Base-by-base conservation (phyloP, 2,329 filamentous ascomycete species). In the Ascochyta rabiei region DNA sequence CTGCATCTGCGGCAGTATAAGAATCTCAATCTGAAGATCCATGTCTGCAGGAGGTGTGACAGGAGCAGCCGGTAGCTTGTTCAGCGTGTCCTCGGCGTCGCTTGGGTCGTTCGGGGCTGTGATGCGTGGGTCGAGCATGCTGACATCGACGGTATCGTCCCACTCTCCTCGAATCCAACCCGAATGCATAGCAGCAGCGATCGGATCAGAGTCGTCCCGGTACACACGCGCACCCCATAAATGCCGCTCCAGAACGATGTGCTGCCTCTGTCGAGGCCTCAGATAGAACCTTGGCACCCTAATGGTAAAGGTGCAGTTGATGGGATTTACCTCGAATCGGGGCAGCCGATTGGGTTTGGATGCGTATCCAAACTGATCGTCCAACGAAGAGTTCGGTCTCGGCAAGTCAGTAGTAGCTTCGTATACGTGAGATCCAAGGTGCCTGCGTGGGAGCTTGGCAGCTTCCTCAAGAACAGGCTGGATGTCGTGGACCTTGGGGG, bases 181-280 rank as follows among this genome's bases (percentile, higher is more conserved):
- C 1, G 88, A 87, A 73, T 99, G 95, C 40, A 99, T 93, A 56
- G 93, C 93, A 2, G 93, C 93, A 0, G 92, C 93, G 21, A 99
- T 84, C 0, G 95, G 86, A 70, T 99, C 95, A 0, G 92, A 96
- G 75, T 99, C 95, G 65, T 99, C 95, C 0, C 92, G 96, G 71
- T 98, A 98, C 6, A 99, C 84, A 33, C 96, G 93, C 0, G 91
- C 95, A 1, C 95, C 95, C 93, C 93, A 99, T 0, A 99, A 75
- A 7, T 90, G 90, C 18, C 89, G 84, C 30, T 91, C 85, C 7
- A 86, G 79, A 10, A 92, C 96, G 46, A 98, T 93, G 62, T 96
- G 90, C 70, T 95, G 90, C 26, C 93, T 84, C 21, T 89, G 85
- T 7, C 81, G 77, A 0, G 85, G 75, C 8, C 84, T 85, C 7